phyloP scores from a whole-genome alignment of 1,284 basidiomycete species.

The Xerocomus cyaneibrunnescens region DNA sequence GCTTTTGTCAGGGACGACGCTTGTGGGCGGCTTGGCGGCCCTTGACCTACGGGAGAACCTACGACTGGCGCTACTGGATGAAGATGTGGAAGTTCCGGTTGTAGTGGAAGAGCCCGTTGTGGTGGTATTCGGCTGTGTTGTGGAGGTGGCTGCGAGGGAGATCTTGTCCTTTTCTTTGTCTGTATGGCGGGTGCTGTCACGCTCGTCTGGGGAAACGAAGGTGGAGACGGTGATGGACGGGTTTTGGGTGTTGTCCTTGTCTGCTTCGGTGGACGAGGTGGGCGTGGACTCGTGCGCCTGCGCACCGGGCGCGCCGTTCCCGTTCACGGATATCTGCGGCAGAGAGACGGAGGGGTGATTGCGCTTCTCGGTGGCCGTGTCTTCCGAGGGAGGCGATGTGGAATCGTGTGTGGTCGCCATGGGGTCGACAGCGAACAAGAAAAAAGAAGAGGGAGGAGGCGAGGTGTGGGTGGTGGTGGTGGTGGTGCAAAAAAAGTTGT shows the following conservation, averaged over 20 bases:
- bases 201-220: constrained; percentile 36
- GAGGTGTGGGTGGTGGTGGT: neutral
- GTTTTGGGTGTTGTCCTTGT: constrained; percentile 35
- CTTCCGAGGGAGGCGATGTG: constrained; percentile 18
- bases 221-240: constrained; percentile 34
- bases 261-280: constrained; percentile 35
- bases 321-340: constrained; percentile 28
- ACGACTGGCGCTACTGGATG: constrained; percentile 25
- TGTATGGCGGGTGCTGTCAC: constrained; percentile 33
- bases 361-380: constrained; percentile 24
- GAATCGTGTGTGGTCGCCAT: constrained; percentile 28
- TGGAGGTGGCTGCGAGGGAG: constrained; percentile 43
- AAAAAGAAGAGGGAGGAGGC: constrained; percentile 1
- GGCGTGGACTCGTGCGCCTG: constrained; percentile 38
- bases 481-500: neutral
- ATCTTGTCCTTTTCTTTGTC: constrained; percentile 46
- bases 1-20: constrained; percentile 28
- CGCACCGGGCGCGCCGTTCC: constrained; percentile 29
- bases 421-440: neutral
- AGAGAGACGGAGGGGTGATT: constrained; percentile 14
- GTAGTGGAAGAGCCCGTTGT: constrained; percentile 26
- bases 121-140: constrained; percentile 33
- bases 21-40: constrained; percentile 18
- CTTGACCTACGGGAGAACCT: constrained; percentile 37
- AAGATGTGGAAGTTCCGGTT: constrained; percentile 21